Base-by-base conservation (phyloP, 495 filamentous ascomycete genomes). In the Aspergillus hancockii region DNA sequence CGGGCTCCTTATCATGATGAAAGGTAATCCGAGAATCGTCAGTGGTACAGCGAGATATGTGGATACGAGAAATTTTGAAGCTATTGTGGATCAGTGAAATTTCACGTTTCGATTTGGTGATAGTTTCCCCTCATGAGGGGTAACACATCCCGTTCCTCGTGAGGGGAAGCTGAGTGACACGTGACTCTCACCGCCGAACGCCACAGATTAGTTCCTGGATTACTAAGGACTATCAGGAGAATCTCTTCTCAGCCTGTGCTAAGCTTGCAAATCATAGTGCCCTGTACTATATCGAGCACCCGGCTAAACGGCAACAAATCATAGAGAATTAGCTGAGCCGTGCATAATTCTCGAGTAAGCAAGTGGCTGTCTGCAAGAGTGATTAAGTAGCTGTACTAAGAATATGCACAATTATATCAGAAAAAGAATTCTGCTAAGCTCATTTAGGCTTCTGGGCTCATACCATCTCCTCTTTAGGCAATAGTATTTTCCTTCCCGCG, bases 61-160 rank as follows among this genome's bases (percentile, higher is more conserved):
- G 43, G 43, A 47, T 47, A 21, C 43, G 19, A 23, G 43, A 47
- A 47, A n/a, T 28, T 41, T 47, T 47, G 43, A 47, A 47, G 43
- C 43, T 47, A 47, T 23, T 6, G 6, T 8, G 18, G 16, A 47
- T 1, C 41, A 1, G 19, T 23, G 19, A 47, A 47, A 47, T 8
- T 14, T 47, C 43, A 47, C 43, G 13, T 22, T 51, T 51, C 49
- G 7, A n/a, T 34, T 51, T 31, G 22, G 52, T 13, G 43, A 58
- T 10, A 13, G 13, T 9, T 59, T 55, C 63, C 57, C 63, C 63
- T 65, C 63, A 57, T 60, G 63, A 62, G 63, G 63, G 53, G 63
- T 18, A 47, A 8, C 7, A n/a, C 12, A 22, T 16, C 1, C 10
- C 28, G n/a, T 19, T 25, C 28, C 49, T 5, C 21, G 55, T 57